Evolutionary conservation across 2,329 filamentous ascomycete genomes (phyloP), one percentile per base, ranked within the genome.

Genomic region (Leptodontidium sp.): DNA sequence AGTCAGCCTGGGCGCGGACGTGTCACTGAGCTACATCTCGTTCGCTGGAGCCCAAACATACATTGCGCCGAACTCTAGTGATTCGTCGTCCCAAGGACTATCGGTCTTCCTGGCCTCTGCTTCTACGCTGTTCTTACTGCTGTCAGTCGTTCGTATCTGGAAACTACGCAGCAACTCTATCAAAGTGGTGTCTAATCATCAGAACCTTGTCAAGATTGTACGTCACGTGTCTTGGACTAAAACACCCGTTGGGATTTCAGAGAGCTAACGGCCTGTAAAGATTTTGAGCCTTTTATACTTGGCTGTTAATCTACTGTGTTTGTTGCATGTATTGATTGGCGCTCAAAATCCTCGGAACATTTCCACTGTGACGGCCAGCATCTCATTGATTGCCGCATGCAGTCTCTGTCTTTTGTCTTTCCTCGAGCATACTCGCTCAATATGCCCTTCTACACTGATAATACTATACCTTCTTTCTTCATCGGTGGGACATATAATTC

Each of bases 401-500:
- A n/a, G 29, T 32, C 50, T 53, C 14, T 17, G 11, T 53, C 50
- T 7, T 4, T 24, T 53, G 4, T 53, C 50, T 1, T 32, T 53
- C 26, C 26, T 53, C 14, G 26, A 53, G 12, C 50, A 53, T 17
- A 5, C 2, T 8, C 50, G 26, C 17, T 53, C 50, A 35, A 35
- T 32, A 35, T 15, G 50, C 50, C 50, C 50, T 53, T 53, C 50
- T 15, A 32, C 50, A 26, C 14, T 53, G 50, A 32, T 53, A 32
- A 6, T 53, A 17, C 11, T 32, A 7, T 53, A 32, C 26, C 26
- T 53, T 26, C 14, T 26, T 8, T n/a, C 15, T 1, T 53, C 50
- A 2, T 15, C 32, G 6, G n/a, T 53, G 17, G 50, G 11, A 15
- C 12, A 53, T 53, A 5, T 26, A 5, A n/a, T 53, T 53, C 26